Evolutionary conservation across 2,329 filamentous ascomycete species (phyloP).

Genomic region (Macrophomina pseudophaseolina): DNA sequence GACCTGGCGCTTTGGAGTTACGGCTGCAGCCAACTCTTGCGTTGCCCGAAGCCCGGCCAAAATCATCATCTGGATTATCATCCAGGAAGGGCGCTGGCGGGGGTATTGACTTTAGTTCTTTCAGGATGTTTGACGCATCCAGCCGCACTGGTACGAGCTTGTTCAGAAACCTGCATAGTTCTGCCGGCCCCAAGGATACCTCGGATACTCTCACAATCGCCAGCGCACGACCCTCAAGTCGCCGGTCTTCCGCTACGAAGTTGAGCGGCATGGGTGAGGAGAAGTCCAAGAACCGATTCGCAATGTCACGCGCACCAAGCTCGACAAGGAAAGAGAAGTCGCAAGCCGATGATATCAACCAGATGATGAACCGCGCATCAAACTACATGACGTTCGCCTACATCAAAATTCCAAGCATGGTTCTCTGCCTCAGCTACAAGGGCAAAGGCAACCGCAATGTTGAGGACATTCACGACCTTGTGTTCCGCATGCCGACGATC

Average conservation of each 20-base stretch:
- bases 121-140: slow-evolving; percentile 39
- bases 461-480: slow-evolving; percentile 96
- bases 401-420: slow-evolving; percentile 92
- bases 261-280: slow-evolving; percentile 30
- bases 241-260: slow-evolving; percentile 37
- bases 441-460: slow-evolving; percentile 94
- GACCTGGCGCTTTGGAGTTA: slow-evolving; percentile 77
- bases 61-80: slow-evolving; percentile 28
- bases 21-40: slow-evolving; percentile 82
- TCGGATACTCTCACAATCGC: slow-evolving; percentile 27
- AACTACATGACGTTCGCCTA: slow-evolving; percentile 98
- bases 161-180: slow-evolving; percentile 40
- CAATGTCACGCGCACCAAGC: slow-evolving; percentile 46
- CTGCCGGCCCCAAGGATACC: slow-evolving; percentile 31
- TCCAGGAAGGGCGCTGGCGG: slow-evolving; percentile 7
- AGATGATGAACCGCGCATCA: slow-evolving; percentile 94
- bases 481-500: slow-evolving; percentile 91
- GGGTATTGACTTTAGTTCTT: slow-evolving; percentile 1
- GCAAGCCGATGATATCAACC: slow-evolving; percentile 84
- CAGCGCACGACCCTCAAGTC: slow-evolving; percentile 37
- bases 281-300: slow-evolving; percentile 45
- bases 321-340: slow-evolving; percentile 55
- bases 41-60: slow-evolving; percentile 47
- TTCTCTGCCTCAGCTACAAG: slow-evolving; percentile 95
- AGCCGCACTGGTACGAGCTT: slow-evolving; percentile 38